phyloP scores from a whole-genome alignment of 495 filamentous ascomycete genomes.

The Neurospora discreta region DNA sequence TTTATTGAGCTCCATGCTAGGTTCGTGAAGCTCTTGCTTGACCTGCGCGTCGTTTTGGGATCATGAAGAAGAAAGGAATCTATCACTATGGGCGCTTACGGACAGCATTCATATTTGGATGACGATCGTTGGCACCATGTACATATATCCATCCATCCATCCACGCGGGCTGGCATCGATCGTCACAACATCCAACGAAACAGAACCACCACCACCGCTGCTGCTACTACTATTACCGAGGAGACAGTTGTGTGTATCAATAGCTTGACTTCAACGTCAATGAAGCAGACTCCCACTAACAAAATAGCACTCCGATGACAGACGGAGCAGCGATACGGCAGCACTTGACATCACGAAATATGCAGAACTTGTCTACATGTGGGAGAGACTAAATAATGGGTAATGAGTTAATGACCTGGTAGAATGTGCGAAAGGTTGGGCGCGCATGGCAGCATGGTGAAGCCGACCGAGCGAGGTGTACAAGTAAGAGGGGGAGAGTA shows the following conservation, averaged over 20 bases:
- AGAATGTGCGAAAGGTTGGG: not conserved
- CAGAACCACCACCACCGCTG: not conserved
- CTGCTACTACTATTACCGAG: not conserved
- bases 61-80: conserved; percentile 14
- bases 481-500: not conserved
- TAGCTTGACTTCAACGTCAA: not conserved
- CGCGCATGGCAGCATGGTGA: not conserved
- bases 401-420: not conserved
- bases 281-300: not conserved
- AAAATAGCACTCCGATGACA: not conserved
- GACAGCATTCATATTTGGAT: not conserved
- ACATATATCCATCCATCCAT: not conserved
- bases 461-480: not conserved
- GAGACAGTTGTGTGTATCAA: not conserved
- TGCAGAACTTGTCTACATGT: not conserved
- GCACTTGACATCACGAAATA: not conserved
- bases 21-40: conserved; percentile 64
- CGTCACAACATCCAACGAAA: not conserved
- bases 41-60: conserved; percentile 44
- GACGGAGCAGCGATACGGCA: not conserved
- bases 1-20: conserved; percentile 77
- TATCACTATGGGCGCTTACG: not conserved
- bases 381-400: not conserved
- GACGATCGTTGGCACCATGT: not conserved
- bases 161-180: not conserved